Percentiles rank a stretch among this genome's conserved stretches.
phyloP scores from a whole-genome alignment of 2,329 filamentous ascomycete genomes.

The Colletotrichum tropicicola region DNA sequence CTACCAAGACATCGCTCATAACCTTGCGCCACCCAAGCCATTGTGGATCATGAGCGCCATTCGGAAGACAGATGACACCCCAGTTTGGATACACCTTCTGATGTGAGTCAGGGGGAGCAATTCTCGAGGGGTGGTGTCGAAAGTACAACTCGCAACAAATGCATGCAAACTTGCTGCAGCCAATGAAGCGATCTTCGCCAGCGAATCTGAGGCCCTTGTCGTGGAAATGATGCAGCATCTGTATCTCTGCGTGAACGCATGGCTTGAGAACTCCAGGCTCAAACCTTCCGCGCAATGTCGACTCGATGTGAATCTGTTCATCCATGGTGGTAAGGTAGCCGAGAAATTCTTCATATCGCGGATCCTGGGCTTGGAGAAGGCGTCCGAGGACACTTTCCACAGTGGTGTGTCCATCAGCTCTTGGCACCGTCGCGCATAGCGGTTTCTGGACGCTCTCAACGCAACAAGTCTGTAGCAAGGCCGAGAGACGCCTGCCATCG shows the following conservation, averaged over 20 bases:
- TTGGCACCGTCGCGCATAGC: conserved; percentile 31
- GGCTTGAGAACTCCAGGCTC: conserved; percentile 35
- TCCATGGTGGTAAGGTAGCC: conserved; percentile 38
- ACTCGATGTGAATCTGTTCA: conserved; percentile 34
- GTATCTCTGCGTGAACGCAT: conserved; percentile 54
- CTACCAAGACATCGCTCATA: conserved; percentile 4
- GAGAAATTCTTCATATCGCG: conserved; percentile 21
- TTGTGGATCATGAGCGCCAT: neutral
- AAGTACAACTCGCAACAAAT: conserved; percentile 58
- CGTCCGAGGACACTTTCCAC: conserved; percentile 42
- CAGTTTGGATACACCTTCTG: conserved; percentile 51
- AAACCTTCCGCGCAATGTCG: conserved; percentile 37
- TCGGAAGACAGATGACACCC: conserved; percentile 35
- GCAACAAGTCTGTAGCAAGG: conserved; percentile 42
- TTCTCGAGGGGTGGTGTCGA: conserved; percentile 44
- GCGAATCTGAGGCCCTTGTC: conserved; percentile 41
- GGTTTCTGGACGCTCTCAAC: conserved; percentile 35
- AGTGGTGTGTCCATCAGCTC: conserved; percentile 38
- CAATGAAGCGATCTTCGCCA: conserved; percentile 53
- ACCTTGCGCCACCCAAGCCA: neutral
- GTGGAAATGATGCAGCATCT: conserved; percentile 57
- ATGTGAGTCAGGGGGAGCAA: conserved; percentile 44
- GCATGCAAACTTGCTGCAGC: conserved; percentile 61
- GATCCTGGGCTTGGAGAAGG: conserved; percentile 36
- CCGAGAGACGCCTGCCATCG: conserved; percentile 38